Evolutionary conservation across 2,329 filamentous ascomycete genomes (phyloP), one percentile per base, ranked within the genome.

Genomic region (Penicillium capsulatum): DNA sequence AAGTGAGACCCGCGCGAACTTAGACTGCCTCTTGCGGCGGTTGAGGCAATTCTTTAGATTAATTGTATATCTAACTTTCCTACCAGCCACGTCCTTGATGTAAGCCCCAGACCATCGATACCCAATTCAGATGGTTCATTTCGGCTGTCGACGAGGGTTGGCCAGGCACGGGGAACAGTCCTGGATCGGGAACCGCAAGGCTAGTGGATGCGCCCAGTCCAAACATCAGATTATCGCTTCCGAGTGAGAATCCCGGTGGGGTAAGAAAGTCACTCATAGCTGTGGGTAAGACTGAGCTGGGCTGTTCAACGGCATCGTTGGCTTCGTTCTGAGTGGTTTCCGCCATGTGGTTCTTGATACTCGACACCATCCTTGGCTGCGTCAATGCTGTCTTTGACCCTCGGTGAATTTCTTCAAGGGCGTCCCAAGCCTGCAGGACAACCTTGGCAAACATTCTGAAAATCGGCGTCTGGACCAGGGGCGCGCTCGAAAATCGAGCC

Each of bases 361-460:
- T 38, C 5, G 36, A 42, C 11, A 69, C 56, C 36, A 68, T 61
- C 17, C 45, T 41, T 19, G 62, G 63, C 19, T 46, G 37, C 10
- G 17, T 19, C 10, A 51, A 17, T 3, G 46, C n/a, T 15, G 54
- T 27, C 17, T 43, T 50, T 8, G 14, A 28, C 30, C 50, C 38
- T 22, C 17, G 46, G 17, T 34, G 31, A 11, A 38, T 38, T 22
- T 40, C 27, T 38, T 65, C 57, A 11, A 51, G 48, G 2, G 58
- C 58, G 9, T 63, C 58, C 70, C 70, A 72, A 10, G 64, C 67
- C 28, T 66, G 60, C 2, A 73, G 51, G 11, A 74, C 48, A 7
- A 66, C 40, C 11, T 55, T 60, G 1, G 60, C 38, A 24, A 74
- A 67, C 3, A 60, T 39, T 2, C 41, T 35, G 31, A 63, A 59